A percentile compares a stretch with the other conserved stretches of the same genome.
phyloP scores from a whole-genome alignment of 225 moss, liverwort and hornwort genomes.

The Takakia lepidozioides region DNA sequence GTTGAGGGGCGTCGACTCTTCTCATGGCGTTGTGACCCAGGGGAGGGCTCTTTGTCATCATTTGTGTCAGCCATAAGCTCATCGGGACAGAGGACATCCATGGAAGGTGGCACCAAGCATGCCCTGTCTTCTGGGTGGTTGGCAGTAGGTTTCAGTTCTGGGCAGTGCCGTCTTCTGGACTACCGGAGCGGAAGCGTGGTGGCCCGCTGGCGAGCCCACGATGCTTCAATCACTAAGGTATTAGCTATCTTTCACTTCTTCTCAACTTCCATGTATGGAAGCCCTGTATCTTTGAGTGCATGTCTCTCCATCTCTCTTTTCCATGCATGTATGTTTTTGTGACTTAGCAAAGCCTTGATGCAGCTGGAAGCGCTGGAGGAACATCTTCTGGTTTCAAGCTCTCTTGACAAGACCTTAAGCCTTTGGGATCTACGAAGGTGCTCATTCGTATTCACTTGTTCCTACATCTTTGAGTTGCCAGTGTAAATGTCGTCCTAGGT shows the following conservation, averaged over 20 bases:
- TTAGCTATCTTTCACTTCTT: too few species aligned
- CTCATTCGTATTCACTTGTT: too few species aligned
- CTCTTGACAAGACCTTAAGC: slow-evolving; percentile 58
- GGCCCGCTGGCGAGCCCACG: slow-evolving; percentile 74
- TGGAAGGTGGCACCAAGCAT: slow-evolving; percentile 31
- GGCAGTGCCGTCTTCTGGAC: slow-evolving; percentile 65
- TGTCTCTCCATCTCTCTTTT: too few species aligned
- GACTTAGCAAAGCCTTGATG: too few species aligned
- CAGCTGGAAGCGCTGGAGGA: slow-evolving; percentile 73
- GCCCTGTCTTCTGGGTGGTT: slow-evolving; percentile 46
- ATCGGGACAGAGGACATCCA: slow-evolving; percentile 47
- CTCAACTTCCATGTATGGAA: too few species aligned
- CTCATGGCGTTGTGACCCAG: slow-evolving; percentile 56
- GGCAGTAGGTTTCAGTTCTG: slow-evolving; percentile 68
- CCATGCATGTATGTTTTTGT: too few species aligned
- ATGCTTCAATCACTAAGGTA: slow-evolving; percentile 74
- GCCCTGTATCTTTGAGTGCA: too few species aligned
- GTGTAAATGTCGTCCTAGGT: too few species aligned
- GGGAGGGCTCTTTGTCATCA: slow-evolving; percentile 51
- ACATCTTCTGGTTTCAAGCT: slow-evolving; percentile 68
- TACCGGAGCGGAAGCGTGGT: slow-evolving; percentile 64
- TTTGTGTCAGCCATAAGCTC: slow-evolving; percentile 68
- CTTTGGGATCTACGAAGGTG: slow-evolving; percentile 87
- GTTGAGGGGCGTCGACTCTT: slow-evolving; percentile 50
- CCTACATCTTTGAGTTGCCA: too few species aligned